phyloP scores from a whole-genome alignment of 306 rosid genomes.

The Vigna radiata region DNA sequence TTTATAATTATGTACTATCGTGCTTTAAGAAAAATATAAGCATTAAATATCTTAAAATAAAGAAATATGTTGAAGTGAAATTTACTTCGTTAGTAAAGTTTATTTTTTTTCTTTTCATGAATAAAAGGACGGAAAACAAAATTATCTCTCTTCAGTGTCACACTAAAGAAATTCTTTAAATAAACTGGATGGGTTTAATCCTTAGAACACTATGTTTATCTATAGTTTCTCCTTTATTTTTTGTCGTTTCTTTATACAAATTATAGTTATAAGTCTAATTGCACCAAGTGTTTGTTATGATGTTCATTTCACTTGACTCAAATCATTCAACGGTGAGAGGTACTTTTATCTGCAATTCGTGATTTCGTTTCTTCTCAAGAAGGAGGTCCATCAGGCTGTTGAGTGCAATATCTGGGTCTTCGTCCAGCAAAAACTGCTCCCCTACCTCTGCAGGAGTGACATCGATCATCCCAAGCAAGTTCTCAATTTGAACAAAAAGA shows the following conservation, averaged over 20 bases:
- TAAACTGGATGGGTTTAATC: background rate
- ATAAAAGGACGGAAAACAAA: background rate
- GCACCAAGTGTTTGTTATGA: background rate
- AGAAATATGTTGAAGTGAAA: background rate
- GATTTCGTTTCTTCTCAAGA: conserved; percentile 7
- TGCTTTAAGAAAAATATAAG: background rate
- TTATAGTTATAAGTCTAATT: too few species aligned
- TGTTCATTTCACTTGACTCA: background rate
- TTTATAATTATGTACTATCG: background rate
- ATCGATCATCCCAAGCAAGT: conserved; percentile 23
- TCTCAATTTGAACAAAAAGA: conserved; percentile 37
- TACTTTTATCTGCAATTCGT: background rate
- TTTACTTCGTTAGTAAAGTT: background rate
- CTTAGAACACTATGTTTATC: background rate
- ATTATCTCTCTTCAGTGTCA: background rate
- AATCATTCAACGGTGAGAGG: background rate
- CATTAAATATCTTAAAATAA: too few species aligned
- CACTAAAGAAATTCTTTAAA: background rate
- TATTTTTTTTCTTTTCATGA: background rate
- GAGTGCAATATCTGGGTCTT: conserved; percentile 41
- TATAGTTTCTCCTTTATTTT: too few species aligned
- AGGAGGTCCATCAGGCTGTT: conserved; percentile 31
- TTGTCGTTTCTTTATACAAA: too few species aligned
- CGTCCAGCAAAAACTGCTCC: conserved; percentile 44
- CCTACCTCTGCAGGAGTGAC: conserved; percentile 57